phyloP scores from a whole-genome alignment of 129 eudicot species.

The Logfia minima region DNA sequence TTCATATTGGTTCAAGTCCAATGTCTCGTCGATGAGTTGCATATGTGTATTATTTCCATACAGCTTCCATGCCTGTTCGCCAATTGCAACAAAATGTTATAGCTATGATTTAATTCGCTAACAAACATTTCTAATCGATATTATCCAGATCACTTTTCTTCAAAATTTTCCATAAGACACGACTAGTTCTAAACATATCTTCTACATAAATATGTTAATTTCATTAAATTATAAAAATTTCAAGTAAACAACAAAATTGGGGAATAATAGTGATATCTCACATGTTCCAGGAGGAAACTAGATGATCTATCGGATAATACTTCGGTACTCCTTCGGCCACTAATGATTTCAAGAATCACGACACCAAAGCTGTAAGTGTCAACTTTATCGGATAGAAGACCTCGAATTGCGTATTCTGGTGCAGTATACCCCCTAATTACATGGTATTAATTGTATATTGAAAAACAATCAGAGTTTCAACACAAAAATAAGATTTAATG shows the following conservation, averaged over 20 bases:
- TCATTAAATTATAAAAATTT: too few relatives aligned
- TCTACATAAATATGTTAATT: neutral
- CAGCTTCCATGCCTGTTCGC: constrained; percentile 5
- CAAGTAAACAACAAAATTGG: neutral
- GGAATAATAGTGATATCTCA: neutral
- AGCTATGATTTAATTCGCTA: neutral
- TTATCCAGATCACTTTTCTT: too few relatives aligned
- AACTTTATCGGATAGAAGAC: neutral
- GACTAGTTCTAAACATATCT: neutral
- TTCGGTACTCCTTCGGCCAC: neutral
- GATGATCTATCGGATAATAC: neutral
- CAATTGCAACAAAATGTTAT: neutral
- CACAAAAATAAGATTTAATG: neutral
- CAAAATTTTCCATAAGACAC: neutral
- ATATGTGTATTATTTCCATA: neutral
- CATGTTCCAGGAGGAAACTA: neutral
- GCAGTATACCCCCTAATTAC: neutral
- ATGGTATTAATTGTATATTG: neutral
- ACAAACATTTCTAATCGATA: neutral
- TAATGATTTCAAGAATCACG: constrained; percentile 3
- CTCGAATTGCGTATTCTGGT: neutral
- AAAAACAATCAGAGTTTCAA: neutral
- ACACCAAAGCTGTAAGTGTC: neutral
- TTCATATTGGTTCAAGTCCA: neutral
- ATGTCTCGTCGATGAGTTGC: neutral